A percentile compares a stretch with the other conserved stretches of the same genome.
phyloP scores from a whole-genome alignment of 2,329 filamentous ascomycete genomes.

The Colletotrichum orchidophilum region DNA sequence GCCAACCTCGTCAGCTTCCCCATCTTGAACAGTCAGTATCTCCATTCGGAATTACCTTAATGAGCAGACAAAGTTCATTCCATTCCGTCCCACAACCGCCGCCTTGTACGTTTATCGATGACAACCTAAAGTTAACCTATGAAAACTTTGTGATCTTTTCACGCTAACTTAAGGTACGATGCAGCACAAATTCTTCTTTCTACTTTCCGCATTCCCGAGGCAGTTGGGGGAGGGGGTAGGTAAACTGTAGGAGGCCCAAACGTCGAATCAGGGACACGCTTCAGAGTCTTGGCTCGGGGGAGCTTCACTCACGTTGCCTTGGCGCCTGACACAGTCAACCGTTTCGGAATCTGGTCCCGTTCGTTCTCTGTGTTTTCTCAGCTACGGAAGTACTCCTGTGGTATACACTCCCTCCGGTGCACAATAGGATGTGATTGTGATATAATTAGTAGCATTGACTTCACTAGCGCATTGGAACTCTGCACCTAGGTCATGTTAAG shows the following conservation, averaged over 20 bases:
- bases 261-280: neutral
- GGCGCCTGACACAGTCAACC: slow-evolving; percentile 29
- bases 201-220: neutral
- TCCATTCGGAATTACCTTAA: neutral
- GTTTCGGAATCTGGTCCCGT: slow-evolving; percentile 25
- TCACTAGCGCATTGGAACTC: neutral
- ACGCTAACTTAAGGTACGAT: neutral
- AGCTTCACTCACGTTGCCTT: slow-evolving; percentile 5
- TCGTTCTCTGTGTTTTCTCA: neutral
- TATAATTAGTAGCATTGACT: slow-evolving; percentile 9
- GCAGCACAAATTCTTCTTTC: neutral
- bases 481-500: neutral
- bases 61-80: neutral
- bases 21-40: neutral
- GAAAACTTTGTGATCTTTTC: neutral
- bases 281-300: neutral
- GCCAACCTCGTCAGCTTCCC: too few relatives aligned
- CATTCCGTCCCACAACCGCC: neutral
- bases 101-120: neutral
- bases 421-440: neutral
- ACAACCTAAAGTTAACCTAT: neutral
- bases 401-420: neutral
- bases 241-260: slow-evolving; percentile 17
- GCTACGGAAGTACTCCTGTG: neutral
- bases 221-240: too few relatives aligned